Conservation (phyloP, 768 basidiomycete species). For the Podaxis sp. region DNA sequence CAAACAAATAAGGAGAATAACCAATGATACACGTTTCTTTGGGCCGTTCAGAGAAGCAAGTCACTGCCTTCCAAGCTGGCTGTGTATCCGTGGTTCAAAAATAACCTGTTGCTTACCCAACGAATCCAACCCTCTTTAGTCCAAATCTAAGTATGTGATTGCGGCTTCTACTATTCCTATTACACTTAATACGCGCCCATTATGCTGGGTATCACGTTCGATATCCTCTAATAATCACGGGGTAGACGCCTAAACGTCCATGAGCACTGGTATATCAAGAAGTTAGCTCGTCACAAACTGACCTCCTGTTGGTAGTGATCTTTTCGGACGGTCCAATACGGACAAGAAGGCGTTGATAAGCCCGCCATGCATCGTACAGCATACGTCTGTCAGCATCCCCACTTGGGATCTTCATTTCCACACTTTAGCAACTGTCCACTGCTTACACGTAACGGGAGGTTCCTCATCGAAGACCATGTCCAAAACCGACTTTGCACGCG, state of each 20-base stretch:
- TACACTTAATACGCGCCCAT: neutral
- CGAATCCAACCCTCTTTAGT: neutral
- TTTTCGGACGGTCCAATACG: constrained; percentile 43
- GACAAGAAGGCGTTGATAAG: constrained; percentile 58
- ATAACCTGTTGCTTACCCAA: neutral
- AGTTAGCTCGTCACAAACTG: constrained; percentile 19
- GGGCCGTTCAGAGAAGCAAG: neutral
- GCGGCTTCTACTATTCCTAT: neutral
- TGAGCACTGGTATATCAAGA: neutral
- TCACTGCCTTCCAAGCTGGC: neutral
- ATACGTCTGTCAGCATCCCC: constrained; percentile 45
- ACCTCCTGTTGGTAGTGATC: constrained; percentile 65
- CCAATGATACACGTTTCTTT: neutral
- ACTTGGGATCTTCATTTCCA: neutral
- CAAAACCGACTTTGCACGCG: constrained; percentile 50
- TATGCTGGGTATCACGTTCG: neutral
- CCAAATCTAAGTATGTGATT: neutral
- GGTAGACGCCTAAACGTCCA: constrained; percentile 1
- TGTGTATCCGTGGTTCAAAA: neutral
- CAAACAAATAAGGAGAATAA: neutral
- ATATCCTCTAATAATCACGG: constrained; percentile 11
- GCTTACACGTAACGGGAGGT: constrained; percentile 46
- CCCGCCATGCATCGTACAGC: constrained; percentile 66
- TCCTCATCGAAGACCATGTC: constrained; percentile 55
- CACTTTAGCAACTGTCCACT: neutral